Base-by-base conservation (phyloP, 2,329 filamentous ascomycete species). In the Fusarium praegraminearum region DNA sequence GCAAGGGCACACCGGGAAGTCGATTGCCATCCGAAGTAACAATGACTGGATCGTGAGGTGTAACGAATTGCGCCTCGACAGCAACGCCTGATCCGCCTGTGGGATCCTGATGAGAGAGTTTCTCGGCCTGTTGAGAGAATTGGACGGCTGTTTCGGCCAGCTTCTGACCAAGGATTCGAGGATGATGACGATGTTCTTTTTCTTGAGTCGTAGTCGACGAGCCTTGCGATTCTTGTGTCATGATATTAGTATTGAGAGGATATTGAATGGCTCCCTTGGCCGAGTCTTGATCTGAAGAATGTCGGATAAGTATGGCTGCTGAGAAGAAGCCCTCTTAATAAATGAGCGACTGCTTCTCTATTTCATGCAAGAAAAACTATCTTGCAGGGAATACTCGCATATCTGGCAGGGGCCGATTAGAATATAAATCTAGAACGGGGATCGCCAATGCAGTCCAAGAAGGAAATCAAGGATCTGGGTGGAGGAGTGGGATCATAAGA, bases 31-130 rank as follows among this genome's bases (percentile, higher is more conserved):
- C 87, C 16, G 86, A 85, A 1, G 91, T 93, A 55, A 90, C 82
- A 46, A 94, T 87, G 18, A 94, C 87, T 1, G 91, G 87, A 76
- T 94, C 91, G 50, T 90, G 87, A 0, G 90, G 86, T 1, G 92
- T 94, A 33, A 90, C 80, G 65, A 86, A 89, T n/a, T 80, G 85
- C 32, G 91, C 90, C 74, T 90, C 83, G 50, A 90, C 81, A 2
- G 90, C 90, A 16, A 88, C 83, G 7, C 52, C 80, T 61, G 50
- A 74, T 61, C 72, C 70, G 38, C 75, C 68, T 15, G 75, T 58
- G 3, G 76, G 75, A 5, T 77, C 76, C 36, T 81, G 77, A 44
- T 82, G 79, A 1, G 86, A 86, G 12, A 89, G 79, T 70, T 86
- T 88, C 74, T 86, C 83, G 10, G 90, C 85, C 76, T 93, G 90